Conservation (phyloP, 495 filamentous ascomycete genomes). For the Podospora didyma region DNA sequence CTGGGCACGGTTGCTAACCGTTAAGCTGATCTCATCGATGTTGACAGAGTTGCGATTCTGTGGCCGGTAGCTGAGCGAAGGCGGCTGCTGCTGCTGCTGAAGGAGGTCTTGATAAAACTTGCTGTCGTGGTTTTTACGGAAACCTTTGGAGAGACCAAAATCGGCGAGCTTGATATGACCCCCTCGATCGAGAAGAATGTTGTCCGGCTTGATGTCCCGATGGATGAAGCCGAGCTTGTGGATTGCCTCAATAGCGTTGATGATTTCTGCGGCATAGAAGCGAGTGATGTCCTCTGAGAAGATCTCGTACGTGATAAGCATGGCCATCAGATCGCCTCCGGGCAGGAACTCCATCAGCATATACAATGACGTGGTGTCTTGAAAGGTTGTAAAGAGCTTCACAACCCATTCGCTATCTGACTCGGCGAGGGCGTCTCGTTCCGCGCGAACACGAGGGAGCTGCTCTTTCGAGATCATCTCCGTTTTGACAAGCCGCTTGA, state of each 20-base stretch:
- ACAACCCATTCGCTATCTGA: constrained; percentile 99
- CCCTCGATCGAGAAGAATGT: constrained; percentile 90
- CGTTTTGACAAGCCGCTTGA: constrained; percentile 95
- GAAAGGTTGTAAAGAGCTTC: constrained; percentile 95
- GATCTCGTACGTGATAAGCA: constrained; percentile 99
- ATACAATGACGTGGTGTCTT: constrained; percentile 91
- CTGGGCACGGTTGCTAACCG: constrained; percentile 90
- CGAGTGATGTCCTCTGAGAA: constrained; percentile 97
- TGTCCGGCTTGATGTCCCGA: constrained; percentile 99
- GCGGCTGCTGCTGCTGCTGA: constrained; percentile 56
- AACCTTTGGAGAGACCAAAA: constrained; percentile 95
- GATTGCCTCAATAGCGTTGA: constrained; percentile 94
- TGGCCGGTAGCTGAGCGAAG: constrained; percentile 52
- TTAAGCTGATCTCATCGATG: constrained; percentile 95
- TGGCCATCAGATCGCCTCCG: constrained; percentile 98
- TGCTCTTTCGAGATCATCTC: constrained; percentile 99
- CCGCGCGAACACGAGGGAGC: constrained; percentile 94
- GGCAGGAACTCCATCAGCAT: constrained; percentile 99
- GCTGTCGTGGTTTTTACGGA: constrained; percentile 96
- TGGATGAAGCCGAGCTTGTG: constrained; percentile 98
- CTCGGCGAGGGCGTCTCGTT: constrained; percentile 94
- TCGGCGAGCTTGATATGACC: constrained; percentile 98
- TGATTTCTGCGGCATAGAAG: constrained; percentile 98
- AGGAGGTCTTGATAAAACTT: constrained; percentile 97
- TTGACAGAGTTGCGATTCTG: constrained; percentile 82